These are phyloP conservation scores for Cercophora samala DNA, from an alignment of 495 filamentous ascomycete genomes.

Conservation along the genomic window DNA sequence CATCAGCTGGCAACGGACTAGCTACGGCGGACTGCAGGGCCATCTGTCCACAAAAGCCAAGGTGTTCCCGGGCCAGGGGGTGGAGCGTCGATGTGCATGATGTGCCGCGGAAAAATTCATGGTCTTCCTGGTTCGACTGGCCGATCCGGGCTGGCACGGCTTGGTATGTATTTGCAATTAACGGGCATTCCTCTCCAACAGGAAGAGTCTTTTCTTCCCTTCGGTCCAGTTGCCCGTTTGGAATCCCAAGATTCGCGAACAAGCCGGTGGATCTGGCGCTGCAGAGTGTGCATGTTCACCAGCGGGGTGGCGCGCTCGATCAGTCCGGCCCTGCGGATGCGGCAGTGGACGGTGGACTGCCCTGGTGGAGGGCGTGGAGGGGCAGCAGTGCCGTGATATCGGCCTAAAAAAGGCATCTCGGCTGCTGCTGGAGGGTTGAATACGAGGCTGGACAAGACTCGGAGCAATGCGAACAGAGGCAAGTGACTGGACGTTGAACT, in stretches of 20 bases:
- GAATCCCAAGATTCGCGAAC: slow-evolving; percentile 7
- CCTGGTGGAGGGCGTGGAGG: no score
- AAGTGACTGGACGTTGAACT: slow-evolving; percentile 8
- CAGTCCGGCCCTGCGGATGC: no score
- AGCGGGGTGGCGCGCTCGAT: slow-evolving; percentile 7
- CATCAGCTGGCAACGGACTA: slow-evolving; percentile 1
- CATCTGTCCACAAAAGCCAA: slow-evolving; percentile 14
- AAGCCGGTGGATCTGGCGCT: neutral
- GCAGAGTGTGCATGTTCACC: neutral
- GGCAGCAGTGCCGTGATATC: slow-evolving; percentile 20
- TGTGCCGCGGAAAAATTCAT: slow-evolving; percentile 31
- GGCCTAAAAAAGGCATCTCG: slow-evolving; percentile 21
- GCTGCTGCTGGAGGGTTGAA: slow-evolving; percentile 18
- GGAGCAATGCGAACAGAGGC: slow-evolving; percentile 11
- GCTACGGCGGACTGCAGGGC: slow-evolving; percentile 11
- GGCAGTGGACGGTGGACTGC: neutral
- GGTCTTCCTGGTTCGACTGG: slow-evolving; percentile 22
- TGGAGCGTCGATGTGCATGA: slow-evolving; percentile 29
- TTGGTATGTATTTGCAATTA: slow-evolving; percentile 13
- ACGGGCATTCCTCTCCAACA: no score
- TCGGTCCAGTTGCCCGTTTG: neutral
- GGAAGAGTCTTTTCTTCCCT: no score
- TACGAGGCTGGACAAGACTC: slow-evolving; percentile 22
- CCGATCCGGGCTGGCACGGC: slow-evolving; percentile 24
- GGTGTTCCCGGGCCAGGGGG: slow-evolving; percentile 1